These are phyloP conservation scores for Penicillium carneum DNA, from an alignment of 2,329 filamentous ascomycete species.

Conservation along the genomic window DNA sequence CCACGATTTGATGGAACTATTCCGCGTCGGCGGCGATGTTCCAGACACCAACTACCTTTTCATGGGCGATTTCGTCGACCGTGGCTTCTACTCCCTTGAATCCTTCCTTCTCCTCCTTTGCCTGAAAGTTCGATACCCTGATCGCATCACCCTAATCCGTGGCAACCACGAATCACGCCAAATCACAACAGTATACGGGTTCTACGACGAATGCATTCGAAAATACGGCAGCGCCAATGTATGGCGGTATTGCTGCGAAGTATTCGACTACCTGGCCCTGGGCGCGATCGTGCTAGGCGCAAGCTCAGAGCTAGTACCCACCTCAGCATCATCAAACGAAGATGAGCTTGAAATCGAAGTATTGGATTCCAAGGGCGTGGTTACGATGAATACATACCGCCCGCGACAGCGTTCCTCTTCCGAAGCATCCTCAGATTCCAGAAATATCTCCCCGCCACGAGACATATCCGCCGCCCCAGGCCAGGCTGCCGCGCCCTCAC, in stretches of 20 bases:
- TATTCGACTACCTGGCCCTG: constrained; percentile 78
- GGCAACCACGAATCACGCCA: constrained; percentile 79
- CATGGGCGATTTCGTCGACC: constrained; percentile 98
- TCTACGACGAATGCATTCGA: constrained; percentile 78
- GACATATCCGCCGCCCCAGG: constrained; percentile 54
- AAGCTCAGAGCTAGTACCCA: constrained; percentile 68
- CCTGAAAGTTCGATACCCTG: constrained; percentile 85
- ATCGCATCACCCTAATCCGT: constrained; percentile 74
- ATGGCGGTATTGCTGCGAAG: constrained; percentile 80
- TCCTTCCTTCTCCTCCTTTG: constrained; percentile 94
- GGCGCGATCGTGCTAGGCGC: constrained; percentile 85
- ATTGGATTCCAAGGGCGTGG: constrained; percentile 79
- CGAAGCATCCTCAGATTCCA: constrained; percentile 46
- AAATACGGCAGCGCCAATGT: constrained; percentile 80
- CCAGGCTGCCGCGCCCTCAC: constrained; percentile 52
- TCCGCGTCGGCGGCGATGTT: constrained; percentile 89
- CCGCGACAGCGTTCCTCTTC: constrained; percentile 43
- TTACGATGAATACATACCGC: constrained; percentile 67
- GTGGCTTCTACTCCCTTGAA: constrained; percentile 96
- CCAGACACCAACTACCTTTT: constrained; percentile 97
- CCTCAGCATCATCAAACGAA: constrained; percentile 63
- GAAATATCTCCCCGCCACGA: constrained; percentile 50
- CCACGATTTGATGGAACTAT: constrained; percentile 95
- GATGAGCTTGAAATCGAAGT: constrained; percentile 91
- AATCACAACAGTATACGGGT: constrained; percentile 79